Conservation (phyloP, 2,329 filamentous ascomycete species). For the Fusarium falciforme region DNA sequence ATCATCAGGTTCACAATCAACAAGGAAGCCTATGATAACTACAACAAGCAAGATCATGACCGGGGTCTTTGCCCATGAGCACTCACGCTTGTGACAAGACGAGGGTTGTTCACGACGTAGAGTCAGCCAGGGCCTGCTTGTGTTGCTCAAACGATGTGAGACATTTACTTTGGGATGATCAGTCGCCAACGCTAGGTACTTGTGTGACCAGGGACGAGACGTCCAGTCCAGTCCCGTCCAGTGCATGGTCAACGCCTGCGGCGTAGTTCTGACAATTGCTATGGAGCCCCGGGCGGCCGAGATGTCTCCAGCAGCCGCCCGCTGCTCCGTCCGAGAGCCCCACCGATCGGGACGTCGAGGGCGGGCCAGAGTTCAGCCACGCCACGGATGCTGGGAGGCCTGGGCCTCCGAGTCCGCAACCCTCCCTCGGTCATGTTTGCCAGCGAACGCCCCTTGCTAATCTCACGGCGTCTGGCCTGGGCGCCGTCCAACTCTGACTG, state of each 20-base stretch:
- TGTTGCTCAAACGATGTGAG: slow-evolving; percentile 33
- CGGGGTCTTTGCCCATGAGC: background rate
- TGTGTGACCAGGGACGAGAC: slow-evolving; percentile 19
- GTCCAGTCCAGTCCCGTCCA: background rate
- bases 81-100: background rate
- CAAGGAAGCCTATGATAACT: background rate
- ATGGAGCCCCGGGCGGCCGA: slow-evolving; percentile 39
- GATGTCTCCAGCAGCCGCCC: slow-evolving; percentile 36
- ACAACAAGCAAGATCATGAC: background rate
- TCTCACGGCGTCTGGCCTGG: slow-evolving; percentile 12
- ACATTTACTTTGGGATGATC: slow-evolving; percentile 40
- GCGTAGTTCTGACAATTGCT: slow-evolving; percentile 35
- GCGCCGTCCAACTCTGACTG: slow-evolving; percentile 14
- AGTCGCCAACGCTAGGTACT: slow-evolving; percentile 24
- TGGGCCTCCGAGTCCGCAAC: slow-evolving; percentile 36
- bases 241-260: slow-evolving; percentile 30
- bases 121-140: slow-evolving; percentile 14
- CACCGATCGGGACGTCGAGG: slow-evolving; percentile 44
- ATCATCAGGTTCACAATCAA: background rate
- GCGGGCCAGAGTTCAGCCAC: slow-evolving; percentile 46
- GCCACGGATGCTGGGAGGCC: slow-evolving; percentile 29
- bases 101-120: background rate
- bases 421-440: slow-evolving; percentile 11
- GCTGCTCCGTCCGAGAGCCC: slow-evolving; percentile 44
- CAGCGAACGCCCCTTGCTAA: slow-evolving; percentile 29